These are phyloP conservation scores for Aureobasidium sp. DNA, from an alignment of 2,329 filamentous ascomycete genomes.

Conservation along the genomic window DNA sequence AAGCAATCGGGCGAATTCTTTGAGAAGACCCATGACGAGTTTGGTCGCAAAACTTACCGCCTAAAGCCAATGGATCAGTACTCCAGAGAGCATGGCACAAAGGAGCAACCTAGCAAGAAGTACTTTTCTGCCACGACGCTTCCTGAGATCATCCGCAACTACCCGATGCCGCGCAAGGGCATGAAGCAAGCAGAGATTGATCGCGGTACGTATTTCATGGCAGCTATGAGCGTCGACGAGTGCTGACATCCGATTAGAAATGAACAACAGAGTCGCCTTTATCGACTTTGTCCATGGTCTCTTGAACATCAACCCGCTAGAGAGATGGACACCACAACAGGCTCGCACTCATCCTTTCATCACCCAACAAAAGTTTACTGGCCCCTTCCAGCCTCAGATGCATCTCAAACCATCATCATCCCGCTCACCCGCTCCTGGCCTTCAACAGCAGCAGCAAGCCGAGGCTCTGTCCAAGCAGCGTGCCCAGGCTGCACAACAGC, in stretches of 20 bases:
- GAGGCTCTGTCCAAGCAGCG: slow-evolving; percentile 91
- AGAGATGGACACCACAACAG: slow-evolving; percentile 96
- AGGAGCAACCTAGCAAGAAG: slow-evolving; percentile 99
- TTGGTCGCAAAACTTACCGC: slow-evolving; percentile 79
- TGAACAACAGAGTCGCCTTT: slow-evolving; percentile 95
- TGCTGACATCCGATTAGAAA: slow-evolving; percentile 55
- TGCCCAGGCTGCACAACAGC: slow-evolving; percentile 48
- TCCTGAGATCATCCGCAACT: slow-evolving; percentile 94
- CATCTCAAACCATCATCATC: slow-evolving; percentile 84
- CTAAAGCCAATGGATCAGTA: slow-evolving; percentile 98
- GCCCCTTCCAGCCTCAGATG: slow-evolving; percentile 94
- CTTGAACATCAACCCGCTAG: slow-evolving; percentile 87
- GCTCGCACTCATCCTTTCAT: slow-evolving; percentile 97
- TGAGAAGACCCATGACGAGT: slow-evolving; percentile 87
- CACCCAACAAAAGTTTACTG: slow-evolving; percentile 94
- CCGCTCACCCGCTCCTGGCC: slow-evolving; percentile 82
- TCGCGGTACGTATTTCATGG: slow-evolving; percentile 55
- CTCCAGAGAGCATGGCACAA: slow-evolving; percentile 86
- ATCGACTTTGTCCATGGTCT: slow-evolving; percentile 96
- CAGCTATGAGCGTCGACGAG: background rate
- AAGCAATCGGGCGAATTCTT: slow-evolving; percentile 98
- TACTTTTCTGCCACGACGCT: slow-evolving; percentile 93
- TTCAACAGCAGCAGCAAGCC: slow-evolving; percentile 91
- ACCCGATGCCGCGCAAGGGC: slow-evolving; percentile 97
- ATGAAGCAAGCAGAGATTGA: slow-evolving; percentile 98